These are phyloP conservation scores for Botrytis sinoallii DNA, from an alignment of 2,329 filamentous ascomycete species.

Conservation along the genomic window DNA sequence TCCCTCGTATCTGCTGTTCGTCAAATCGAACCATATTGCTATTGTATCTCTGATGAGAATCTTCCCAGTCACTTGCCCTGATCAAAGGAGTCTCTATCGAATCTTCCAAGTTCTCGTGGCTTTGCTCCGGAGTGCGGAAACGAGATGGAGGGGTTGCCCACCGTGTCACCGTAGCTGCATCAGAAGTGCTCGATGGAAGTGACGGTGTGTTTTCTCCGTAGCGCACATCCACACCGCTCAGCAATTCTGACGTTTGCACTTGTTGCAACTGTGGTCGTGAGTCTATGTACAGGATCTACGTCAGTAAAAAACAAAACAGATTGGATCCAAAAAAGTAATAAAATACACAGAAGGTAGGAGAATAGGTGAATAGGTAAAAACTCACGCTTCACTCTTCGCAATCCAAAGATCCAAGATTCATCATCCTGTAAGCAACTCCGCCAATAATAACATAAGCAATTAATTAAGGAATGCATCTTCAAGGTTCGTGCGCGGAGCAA, in stretches of 20 bases:
- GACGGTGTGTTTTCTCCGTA: constrained; percentile 28
- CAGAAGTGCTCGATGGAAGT: constrained; percentile 27
- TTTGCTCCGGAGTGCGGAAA: constrained; percentile 1
- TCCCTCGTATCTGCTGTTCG: constrained; percentile 32
- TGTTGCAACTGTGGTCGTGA: constrained; percentile 30
- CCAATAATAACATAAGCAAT: constrained; percentile 30
- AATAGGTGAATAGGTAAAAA: constrained; percentile 2
- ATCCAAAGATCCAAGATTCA: constrained; percentile 33
- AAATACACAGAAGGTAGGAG: neutral
- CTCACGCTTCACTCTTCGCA: constrained; percentile 32
- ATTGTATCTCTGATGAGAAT: constrained; percentile 5
- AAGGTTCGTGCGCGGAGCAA: constrained; percentile 17
- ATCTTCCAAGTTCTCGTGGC: constrained; percentile 5
- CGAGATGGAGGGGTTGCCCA: constrained; percentile 32
- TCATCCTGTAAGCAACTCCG: constrained; percentile 24
- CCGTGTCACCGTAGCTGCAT: constrained; percentile 31
- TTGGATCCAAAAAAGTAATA: neutral
- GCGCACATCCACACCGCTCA: constrained; percentile 27
- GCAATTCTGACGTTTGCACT: constrained; percentile 25
- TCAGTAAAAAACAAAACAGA: constrained; percentile 24
- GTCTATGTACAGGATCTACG: constrained; percentile 25
- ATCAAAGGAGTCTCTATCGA: constrained; percentile 20
- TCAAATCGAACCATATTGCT: constrained; percentile 31
- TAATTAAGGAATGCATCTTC: constrained; percentile 32
- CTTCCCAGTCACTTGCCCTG: neutral